phyloP scores from a whole-genome alignment of 176 grass and related monocot species.

The Metroxylon sagu region DNA sequence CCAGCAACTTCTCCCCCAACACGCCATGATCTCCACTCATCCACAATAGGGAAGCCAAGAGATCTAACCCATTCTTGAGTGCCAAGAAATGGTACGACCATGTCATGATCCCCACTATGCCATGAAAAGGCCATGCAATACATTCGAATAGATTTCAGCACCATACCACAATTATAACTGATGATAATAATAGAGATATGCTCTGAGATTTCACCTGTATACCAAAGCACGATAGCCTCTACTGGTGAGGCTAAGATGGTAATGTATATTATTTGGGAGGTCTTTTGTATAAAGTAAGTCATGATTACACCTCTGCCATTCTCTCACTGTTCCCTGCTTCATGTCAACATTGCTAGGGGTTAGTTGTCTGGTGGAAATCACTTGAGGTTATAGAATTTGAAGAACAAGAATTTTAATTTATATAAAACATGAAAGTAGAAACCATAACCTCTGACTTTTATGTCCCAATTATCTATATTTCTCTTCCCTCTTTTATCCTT shows the following conservation, averaged over 20 bases:
- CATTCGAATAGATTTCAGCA: background rate
- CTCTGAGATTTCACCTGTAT: background rate
- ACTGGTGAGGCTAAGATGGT: background rate
- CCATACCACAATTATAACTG: background rate
- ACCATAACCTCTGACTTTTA: too few species aligned
- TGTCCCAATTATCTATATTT: too few species aligned
- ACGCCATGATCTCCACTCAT: background rate
- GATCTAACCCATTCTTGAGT: background rate
- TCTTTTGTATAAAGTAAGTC: background rate
- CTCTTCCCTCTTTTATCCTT: too few species aligned
- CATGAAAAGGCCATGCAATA: background rate
- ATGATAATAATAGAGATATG: background rate
- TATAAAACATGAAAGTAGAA: too few species aligned
- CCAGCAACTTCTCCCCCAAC: background rate
- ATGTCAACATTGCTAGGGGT: too few species aligned
- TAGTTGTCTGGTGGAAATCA: too few species aligned
- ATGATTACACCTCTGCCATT: background rate
- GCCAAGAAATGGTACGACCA: background rate
- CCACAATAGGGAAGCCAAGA: background rate
- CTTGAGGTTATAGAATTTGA: too few species aligned
- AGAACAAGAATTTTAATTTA: too few species aligned
- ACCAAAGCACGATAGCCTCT: background rate
- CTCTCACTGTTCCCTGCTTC: background rate
- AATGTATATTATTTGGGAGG: background rate
- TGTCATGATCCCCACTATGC: slow-evolving; percentile 8